Evolutionary conservation across 495 filamentous ascomycete genomes (phyloP), one percentile per base, ranked within the genome.

Genomic region (Talaromyces nanjingensis): DNA sequence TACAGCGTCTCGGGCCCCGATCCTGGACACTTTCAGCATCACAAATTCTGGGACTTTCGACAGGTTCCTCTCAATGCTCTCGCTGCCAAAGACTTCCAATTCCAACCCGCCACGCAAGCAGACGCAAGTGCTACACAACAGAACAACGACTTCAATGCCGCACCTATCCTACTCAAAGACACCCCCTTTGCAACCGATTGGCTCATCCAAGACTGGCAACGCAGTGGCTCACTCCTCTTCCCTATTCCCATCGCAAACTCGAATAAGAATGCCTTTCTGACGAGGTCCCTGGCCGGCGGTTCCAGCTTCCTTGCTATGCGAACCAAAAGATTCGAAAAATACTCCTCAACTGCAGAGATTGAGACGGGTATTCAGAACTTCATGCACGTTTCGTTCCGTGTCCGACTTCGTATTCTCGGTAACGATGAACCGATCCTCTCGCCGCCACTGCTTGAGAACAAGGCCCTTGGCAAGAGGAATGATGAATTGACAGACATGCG

Each of bases 41-140:
- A 90, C 75, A 79, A 79, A 39, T 85, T 90, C 71, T 87, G 81
- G 75, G 89, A 91, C 75, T 91, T 87, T 70, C 84, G 88, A 22
- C 56, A 70, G 18, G 69, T 76, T 18, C 65, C 73, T n/a, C 65
- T 76, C 33, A 59, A 64, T 31, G 8, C 37, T 18, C 33, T 29
- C 0, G 53, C 55, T 16, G 37, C 47, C 39, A 64, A 42, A 45
- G 77, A 78, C 37, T 73, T 80, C 34, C 45, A 59, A 2, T 64
- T 66, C 11, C 60, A 49, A 18, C 64, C 71, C 16, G 73, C 73
- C 14, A 81, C 79, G 8, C 31, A 65, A 4, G 65, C 76, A 55
- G 74, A 80, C 63, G 61, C 65, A 0, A 62, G 63, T 39, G 58
- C 59, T 11, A 33, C 31, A 24, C 70, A 70, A 11, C 75, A 63